Conservation (phyloP, 805 yeast species). For the Vanderwaltozyma yarrowii region DNA sequence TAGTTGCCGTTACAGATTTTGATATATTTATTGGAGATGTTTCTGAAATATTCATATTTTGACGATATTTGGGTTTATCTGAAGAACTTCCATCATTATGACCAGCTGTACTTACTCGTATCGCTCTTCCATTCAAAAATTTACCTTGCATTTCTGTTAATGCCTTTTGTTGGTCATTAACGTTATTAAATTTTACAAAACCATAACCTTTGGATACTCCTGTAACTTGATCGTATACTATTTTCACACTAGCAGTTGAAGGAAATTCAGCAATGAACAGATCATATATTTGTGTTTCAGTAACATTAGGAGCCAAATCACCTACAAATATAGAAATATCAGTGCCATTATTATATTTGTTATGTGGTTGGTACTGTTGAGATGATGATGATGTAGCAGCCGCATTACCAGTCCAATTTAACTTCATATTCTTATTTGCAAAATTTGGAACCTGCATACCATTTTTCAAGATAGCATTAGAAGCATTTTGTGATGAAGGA, state of each 20-base stretch:
- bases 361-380: not conserved
- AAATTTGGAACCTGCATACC: conserved; percentile 58
- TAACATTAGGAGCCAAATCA: conserved; percentile 64
- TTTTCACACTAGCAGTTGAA: conserved; percentile 64
- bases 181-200: conserved; percentile 65
- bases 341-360: not conserved
- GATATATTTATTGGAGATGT: no score
- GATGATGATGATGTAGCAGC: not conserved
- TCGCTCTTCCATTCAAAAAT: conserved; percentile 60
- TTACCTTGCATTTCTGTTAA: conserved; percentile 75
- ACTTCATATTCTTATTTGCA: conserved; percentile 45
- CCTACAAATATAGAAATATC: conserved; percentile 66
- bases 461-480: conserved; percentile 54
- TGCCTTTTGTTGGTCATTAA: conserved; percentile 61
- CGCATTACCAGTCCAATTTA: conserved; percentile 50
- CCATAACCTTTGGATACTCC: conserved; percentile 79
- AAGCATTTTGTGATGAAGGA: conserved; percentile 47
- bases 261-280: conserved; percentile 61
- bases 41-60: no score
- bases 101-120: conserved; percentile 59
- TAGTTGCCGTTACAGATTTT: no score
- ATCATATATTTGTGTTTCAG: conserved; percentile 54
- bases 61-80: not conserved
- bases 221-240: conserved; percentile 65
- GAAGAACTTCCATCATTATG: not conserved